Evolutionary conservation across 495 filamentous ascomycete species (phyloP).

Genomic region (Penicillium alfredii): DNA sequence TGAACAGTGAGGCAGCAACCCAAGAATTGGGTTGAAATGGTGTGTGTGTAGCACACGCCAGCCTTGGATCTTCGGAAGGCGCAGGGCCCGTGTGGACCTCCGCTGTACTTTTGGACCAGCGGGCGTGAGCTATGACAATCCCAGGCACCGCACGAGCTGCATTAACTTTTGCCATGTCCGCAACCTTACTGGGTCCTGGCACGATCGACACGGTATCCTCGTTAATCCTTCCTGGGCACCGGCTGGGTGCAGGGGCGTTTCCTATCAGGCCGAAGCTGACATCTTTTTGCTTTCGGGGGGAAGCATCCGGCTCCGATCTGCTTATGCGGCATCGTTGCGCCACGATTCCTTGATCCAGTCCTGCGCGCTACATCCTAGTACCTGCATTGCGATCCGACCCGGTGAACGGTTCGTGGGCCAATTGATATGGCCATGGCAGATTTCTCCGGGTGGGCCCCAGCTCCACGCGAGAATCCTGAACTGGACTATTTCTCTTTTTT

Average conservation of each 20-base stretch:
- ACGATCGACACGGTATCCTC: background rate
- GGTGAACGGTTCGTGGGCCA: constrained; percentile 28
- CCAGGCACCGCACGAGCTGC: background rate
- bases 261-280: constrained; percentile 7
- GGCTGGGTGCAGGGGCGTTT: constrained; percentile 19
- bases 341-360: constrained; percentile 11
- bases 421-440: constrained; percentile 14
- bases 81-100: too few relatives aligned
- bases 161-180: background rate
- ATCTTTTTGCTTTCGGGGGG: background rate
- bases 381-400: constrained; percentile 33
- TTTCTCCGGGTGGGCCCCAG: constrained; percentile 17
- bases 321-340: constrained; percentile 7
- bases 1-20: too few relatives aligned
- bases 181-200: constrained; percentile 1
- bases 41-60: too few relatives aligned
- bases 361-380: constrained; percentile 27
- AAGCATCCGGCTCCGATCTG: constrained; percentile 9
- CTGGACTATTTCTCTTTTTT: constrained; percentile 4
- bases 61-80: too few relatives aligned
- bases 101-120: too few relatives aligned
- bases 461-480: constrained; percentile 17
- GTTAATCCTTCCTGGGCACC: constrained; percentile 1
- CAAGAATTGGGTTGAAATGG: too few relatives aligned
- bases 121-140: too few relatives aligned